These are phyloP conservation scores for Trametes versicolor DNA, from an alignment of 1,284 basidiomycete genomes.

Conservation along the genomic window DNA sequence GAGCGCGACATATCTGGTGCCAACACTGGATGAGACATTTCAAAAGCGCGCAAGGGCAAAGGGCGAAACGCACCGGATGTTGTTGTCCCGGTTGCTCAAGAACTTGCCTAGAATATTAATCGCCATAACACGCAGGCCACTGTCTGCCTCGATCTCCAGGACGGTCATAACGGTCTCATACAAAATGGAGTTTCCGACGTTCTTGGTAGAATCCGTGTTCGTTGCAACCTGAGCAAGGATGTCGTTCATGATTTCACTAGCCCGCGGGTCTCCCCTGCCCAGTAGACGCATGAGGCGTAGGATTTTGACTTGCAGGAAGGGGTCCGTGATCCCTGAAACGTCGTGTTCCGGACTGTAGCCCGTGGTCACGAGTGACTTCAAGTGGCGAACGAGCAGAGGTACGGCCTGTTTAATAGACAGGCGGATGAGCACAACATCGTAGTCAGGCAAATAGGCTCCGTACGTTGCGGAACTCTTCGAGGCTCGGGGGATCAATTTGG, in stretches of 20 bases:
- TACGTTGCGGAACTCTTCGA: slow-evolving; percentile 92
- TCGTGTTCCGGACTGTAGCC: slow-evolving; percentile 99
- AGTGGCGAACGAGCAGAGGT: slow-evolving; percentile 92
- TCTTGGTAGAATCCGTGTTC: slow-evolving; percentile 98
- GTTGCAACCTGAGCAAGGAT: slow-evolving; percentile 99
- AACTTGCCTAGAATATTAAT: slow-evolving; percentile 99
- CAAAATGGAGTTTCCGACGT: slow-evolving; percentile 97
- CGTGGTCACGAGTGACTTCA: slow-evolving; percentile 95
- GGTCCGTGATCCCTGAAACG: slow-evolving; percentile 99
- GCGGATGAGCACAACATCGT: slow-evolving; percentile 6
- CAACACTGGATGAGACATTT: background rate
- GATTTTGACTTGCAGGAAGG: slow-evolving; percentile 97
- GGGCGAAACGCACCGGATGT: slow-evolving; percentile 82
- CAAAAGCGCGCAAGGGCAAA: background rate
- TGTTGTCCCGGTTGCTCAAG: slow-evolving; percentile 97
- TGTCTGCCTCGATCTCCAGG: slow-evolving; percentile 98
- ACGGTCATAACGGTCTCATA: slow-evolving; percentile 99
- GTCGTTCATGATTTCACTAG: slow-evolving; percentile 98
- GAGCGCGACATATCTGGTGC: slow-evolving; percentile 90
- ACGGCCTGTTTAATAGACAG: slow-evolving; percentile 70
- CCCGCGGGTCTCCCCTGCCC: slow-evolving; percentile 86
- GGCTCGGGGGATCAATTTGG: slow-evolving; percentile 75
- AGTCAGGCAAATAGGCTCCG: slow-evolving; percentile 33
- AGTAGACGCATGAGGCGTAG: slow-evolving; percentile 93
- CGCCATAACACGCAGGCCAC: slow-evolving; percentile 96